phyloP scores from a whole-genome alignment of 2,329 filamentous ascomycete species.

The Beauveria rudraprayagi region DNA sequence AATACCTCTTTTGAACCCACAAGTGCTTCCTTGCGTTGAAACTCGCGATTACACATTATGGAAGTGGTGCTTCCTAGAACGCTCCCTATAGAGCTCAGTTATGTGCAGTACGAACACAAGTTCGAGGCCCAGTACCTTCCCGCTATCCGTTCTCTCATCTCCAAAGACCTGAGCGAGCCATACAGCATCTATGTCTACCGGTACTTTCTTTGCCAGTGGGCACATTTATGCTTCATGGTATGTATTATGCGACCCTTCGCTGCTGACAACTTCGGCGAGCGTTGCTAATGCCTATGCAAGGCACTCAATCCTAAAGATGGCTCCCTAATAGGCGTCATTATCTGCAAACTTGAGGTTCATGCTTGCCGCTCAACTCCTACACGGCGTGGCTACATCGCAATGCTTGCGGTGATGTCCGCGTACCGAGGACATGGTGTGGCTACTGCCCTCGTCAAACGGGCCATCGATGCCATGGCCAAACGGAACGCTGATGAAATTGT shows the following conservation, averaged over 20 bases:
- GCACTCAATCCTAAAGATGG: constrained; percentile 51
- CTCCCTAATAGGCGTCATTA: constrained; percentile 77
- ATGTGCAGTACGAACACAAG: constrained; percentile 54
- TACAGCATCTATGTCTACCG: constrained; percentile 99
- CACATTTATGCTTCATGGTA: constrained; percentile 93
- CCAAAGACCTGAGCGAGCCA: constrained; percentile 91
- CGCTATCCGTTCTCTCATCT: constrained; percentile 85
- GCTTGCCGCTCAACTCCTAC: constrained; percentile 67
- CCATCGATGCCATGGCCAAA: constrained; percentile 83
- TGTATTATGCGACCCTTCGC: constrained; percentile 10
- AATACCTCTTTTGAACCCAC: background rate
- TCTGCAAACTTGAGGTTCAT: constrained; percentile 91
- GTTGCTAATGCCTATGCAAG: constrained; percentile 26
- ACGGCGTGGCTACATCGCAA: constrained; percentile 90
- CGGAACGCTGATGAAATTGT: constrained; percentile 87
- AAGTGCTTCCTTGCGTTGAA: background rate
- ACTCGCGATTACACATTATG: constrained; percentile 16
- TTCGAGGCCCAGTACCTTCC: constrained; percentile 63
- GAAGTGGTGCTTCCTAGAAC: constrained; percentile 24
- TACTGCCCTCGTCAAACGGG: constrained; percentile 77
- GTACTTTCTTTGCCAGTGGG: constrained; percentile 97
- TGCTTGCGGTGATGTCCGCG: constrained; percentile 82
- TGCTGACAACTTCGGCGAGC: constrained; percentile 8
- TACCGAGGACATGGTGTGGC: constrained; percentile 82
- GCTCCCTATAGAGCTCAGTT: constrained; percentile 42